Evolutionary conservation across 129 eudicot species (phyloP), one percentile per base, ranked within the genome.

Genomic region (Silybum marianum): DNA sequence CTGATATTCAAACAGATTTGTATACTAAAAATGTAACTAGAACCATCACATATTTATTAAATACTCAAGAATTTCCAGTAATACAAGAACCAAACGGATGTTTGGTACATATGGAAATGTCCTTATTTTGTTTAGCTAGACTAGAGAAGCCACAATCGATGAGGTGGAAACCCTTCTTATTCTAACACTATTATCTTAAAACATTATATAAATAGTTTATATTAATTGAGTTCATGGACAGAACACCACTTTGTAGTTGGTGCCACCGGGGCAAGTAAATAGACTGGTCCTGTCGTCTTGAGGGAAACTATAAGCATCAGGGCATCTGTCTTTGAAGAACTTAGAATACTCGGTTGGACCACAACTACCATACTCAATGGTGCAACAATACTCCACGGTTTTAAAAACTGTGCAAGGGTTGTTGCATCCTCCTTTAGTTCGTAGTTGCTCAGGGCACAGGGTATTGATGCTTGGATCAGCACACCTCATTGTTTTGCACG

Each of bases 401-500:
- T 79, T 79, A 9, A 66, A 84, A 80, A 84, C 87, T 13, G 75
- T 81, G 69, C 89, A 88, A 14, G 92, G 90, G 71, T 84, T 86
- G 78, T 85, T 82, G 58, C 93, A 90, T 11, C 94, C 93, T 2
- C 91, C 89, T 18, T 60, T 73, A 1, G 91, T 79, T 34, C 74
- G 74, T 36, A 87, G 58, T 62, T 23, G 18, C 14, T 24, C 75
- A 4, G 93, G 93, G 69, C 93, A 90, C 73, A 83, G 79, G 2
- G 72, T 86, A 46, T 79, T 83, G 2, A 90, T 73, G 60, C 84
- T 86, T 1, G 60, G 76, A 13, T 78, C 89, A 0, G 36, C 75
- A 72, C 93, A 89, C 21, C 65, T 73, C 38, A 82, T 79, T 1
- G 88, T 82, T 25, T 86, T 78, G 69, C 85, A 80, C 42, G 85